A percentile compares a stretch with the other conserved stretches of the same genome.
Evolutionary conservation across 257 asterid genomes (phyloP).

Genomic region (Cordia subcordata): DNA sequence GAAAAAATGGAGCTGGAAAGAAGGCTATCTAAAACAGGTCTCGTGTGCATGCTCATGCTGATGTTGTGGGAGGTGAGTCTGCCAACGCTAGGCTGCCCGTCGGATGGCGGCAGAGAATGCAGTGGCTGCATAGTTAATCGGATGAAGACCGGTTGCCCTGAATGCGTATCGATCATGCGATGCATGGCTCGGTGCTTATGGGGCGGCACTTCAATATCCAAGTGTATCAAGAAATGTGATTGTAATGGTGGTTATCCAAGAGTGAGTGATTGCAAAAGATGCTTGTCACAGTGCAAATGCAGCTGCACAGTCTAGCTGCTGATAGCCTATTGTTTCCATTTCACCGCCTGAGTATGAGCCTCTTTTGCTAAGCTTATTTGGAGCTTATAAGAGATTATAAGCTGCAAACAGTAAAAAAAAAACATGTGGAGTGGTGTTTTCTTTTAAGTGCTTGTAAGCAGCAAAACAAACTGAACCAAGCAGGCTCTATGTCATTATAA

Average conservation of each 20-base stretch:
- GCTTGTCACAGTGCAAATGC: constrained; percentile 63
- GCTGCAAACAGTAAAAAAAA: too few relatives aligned
- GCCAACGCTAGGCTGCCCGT: constrained; percentile 41
- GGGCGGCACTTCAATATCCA: constrained; percentile 44
- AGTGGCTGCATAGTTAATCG: constrained; percentile 46
- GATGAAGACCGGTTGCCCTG: constrained; percentile 59
- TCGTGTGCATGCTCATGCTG: constrained; percentile 12
- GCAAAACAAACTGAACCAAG: too few relatives aligned
- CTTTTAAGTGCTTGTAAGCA: too few relatives aligned
- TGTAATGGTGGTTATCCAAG: constrained; percentile 54
- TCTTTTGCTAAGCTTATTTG: too few relatives aligned
- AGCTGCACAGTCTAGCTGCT: constrained; percentile 36
- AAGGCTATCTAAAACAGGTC: constrained; percentile 3
- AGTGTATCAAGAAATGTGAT: constrained; percentile 65
- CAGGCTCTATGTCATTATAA: too few relatives aligned
- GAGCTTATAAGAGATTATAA: too few relatives aligned
- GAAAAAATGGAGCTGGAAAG: constrained; percentile 11
- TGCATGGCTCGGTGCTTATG: constrained; percentile 75
- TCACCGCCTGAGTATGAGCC: too few relatives aligned
- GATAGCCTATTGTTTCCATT: neutral
- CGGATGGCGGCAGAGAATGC: constrained; percentile 54
- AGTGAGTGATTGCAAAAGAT: constrained; percentile 61
- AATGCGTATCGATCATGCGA: constrained; percentile 56
- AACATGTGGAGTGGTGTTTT: too few relatives aligned
- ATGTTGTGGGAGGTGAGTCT: constrained; percentile 16